phyloP scores from a whole-genome alignment of 192 early-diverging fungal species.

The Polychytrium aggregatum region DNA sequence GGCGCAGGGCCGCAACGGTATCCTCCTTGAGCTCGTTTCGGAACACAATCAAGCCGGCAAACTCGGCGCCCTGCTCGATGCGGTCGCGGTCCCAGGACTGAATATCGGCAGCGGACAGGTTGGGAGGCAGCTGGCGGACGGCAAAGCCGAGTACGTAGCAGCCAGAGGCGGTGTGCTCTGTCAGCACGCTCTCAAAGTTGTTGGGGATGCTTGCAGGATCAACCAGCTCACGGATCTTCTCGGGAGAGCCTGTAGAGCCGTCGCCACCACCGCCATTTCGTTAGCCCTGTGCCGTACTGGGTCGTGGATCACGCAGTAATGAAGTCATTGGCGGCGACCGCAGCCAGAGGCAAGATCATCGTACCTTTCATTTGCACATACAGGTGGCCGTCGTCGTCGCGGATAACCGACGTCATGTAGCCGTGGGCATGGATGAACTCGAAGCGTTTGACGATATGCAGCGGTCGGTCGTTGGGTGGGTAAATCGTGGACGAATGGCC shows the following conservation, averaged over 20 bases:
- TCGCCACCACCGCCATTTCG: too few relatives aligned
- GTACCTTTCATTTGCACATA: too few relatives aligned
- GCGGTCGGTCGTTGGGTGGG: constrained; percentile 4
- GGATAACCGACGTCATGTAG: constrained; percentile 60
- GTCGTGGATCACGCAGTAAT: too few relatives aligned
- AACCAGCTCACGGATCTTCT: constrained; percentile 47
- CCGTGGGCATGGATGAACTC: constrained; percentile 44
- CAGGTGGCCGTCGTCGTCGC: constrained; percentile 43
- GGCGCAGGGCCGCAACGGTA: constrained; percentile 51
- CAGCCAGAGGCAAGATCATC: too few relatives aligned
- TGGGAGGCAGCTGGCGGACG: constrained; percentile 42
- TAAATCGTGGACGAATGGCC: too few relatives aligned
- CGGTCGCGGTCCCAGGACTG: constrained; percentile 36
- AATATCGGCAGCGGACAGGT: constrained; percentile 22
- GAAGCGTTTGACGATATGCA: constrained; percentile 43
- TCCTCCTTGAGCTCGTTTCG: constrained; percentile 66
- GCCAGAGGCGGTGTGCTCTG: constrained; percentile 53
- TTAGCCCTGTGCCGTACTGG: too few relatives aligned
- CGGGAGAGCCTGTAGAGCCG: constrained; percentile 67
- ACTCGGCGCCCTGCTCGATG: constrained; percentile 41
- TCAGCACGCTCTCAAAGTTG: constrained; percentile 43
- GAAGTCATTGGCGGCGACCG: too few relatives aligned
- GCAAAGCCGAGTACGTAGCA: constrained; percentile 74
- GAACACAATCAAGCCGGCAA: constrained; percentile 58
- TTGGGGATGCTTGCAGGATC: constrained; percentile 30